Percentiles rank a stretch among this genome's conserved stretches.
phyloP scores from a whole-genome alignment of 2,329 filamentous ascomycete genomes.

The Diaporthe longicolla region DNA sequence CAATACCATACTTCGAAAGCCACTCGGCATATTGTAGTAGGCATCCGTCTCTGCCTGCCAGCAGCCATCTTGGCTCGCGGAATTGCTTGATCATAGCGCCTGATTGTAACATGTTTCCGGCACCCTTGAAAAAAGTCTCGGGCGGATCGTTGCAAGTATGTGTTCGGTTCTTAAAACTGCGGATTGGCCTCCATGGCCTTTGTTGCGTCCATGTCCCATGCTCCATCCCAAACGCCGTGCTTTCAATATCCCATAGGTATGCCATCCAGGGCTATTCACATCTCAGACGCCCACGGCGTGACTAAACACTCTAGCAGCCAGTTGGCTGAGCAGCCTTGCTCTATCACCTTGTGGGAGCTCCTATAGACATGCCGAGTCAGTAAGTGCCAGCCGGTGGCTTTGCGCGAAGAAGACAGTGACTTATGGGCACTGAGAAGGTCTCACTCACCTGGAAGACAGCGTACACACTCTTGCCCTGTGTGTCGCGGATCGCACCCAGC shows the following conservation, averaged over 20 bases:
- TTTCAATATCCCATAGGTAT: slow-evolving; percentile 15
- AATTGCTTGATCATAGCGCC: background rate
- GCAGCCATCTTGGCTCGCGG: background rate
- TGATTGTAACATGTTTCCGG: background rate
- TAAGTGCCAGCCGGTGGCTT: slow-evolving; percentile 33
- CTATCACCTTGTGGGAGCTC: slow-evolving; percentile 88
- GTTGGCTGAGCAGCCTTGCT: slow-evolving; percentile 82
- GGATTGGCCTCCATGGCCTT: background rate
- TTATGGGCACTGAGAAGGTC: slow-evolving; percentile 8
- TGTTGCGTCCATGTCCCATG: background rate
- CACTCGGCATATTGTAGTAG: background rate
- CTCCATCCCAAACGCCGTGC: slow-evolving; percentile 39
- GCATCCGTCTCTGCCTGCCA: too few relatives aligned
- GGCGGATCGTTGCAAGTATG: background rate
- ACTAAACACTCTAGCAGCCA: slow-evolving; percentile 89
- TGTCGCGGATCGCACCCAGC: slow-evolving; percentile 89
- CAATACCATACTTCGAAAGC: background rate
- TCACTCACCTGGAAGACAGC: slow-evolving; percentile 78
- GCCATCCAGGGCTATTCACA: background rate
- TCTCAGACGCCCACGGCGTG: slow-evolving; percentile 74
- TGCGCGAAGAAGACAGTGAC: background rate
- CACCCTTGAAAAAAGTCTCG: background rate
- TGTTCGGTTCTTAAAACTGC: slow-evolving; percentile 7
- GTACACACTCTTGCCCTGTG: slow-evolving; percentile 95
- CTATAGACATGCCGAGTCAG: slow-evolving; percentile 53